Evolutionary conservation across 371 early-diverging fungal species (phyloP), one percentile per base, ranked within the genome.

Genomic region (Mucor circinelloides): DNA sequence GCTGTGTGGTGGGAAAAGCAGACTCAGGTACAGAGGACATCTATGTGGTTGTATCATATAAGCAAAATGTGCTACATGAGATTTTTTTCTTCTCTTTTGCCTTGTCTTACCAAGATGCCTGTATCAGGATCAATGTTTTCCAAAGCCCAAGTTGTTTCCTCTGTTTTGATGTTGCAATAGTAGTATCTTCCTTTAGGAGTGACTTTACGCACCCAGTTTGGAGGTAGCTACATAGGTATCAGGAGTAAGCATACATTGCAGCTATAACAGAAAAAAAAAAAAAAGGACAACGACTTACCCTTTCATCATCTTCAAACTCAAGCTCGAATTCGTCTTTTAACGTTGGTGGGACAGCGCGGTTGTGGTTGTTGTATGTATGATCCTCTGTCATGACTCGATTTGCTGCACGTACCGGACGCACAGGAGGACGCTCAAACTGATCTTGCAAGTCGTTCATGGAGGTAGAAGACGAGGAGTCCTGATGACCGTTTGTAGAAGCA

Each of bases 111-210:
- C 64, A 77, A 54, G 52, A 61, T 21, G 2, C 83, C 83, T n/a
- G 83, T 76, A 23, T 72, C 69, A 32, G 77, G 74, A 72, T 83
- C 83, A 54, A 83, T 71, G 42, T 80, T 72, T 42, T 83, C 83
- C 52, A 80, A 58, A 21, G 73, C 80, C 89, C 92, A 95, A n/a
- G 86, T 88, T 5, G 93, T 91, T 69, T 90, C 84, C 60, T 93
- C 90, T 5, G 93, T 92, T 32, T 89, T 77, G 34, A 89, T 72
- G 75, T 95, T 94, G 74, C 84, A 93, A 70, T 85, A 94, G 74
- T 93, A 95, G 15, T 81, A 81, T 58, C 88, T 83, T 10, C 93
- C 93, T 60, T 89, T 82, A 17, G 89, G 69, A 58, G 87, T 73
- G 34, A 70, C 67, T 68, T 89, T 88, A 19, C 81, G 75, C 31